A percentile compares a stretch with the other conserved stretches of the same genome.
phyloP scores from a whole-genome alignment of 495 filamentous ascomycete species.

The Aspergillus saccharolyticus region DNA sequence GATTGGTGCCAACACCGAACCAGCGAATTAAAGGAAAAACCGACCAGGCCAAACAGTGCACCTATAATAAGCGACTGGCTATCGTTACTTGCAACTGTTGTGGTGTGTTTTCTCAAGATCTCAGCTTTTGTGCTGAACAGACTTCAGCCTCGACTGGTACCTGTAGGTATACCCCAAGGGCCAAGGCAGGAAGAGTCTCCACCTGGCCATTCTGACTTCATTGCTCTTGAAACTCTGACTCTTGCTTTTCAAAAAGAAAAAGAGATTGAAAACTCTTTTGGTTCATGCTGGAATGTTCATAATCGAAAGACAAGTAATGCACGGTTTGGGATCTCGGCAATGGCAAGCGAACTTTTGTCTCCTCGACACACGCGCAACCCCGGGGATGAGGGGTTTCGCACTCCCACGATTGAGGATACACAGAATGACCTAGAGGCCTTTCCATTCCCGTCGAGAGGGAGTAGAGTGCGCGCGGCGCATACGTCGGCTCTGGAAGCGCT shows the following conservation, averaged over 20 bases:
- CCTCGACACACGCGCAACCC: slow-evolving; percentile 38
- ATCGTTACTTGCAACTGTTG: background rate
- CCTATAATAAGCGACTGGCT: background rate
- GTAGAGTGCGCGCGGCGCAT: slow-evolving; percentile 26
- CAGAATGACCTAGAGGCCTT: slow-evolving; percentile 22
- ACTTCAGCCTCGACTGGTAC: background rate
- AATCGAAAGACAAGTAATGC: background rate
- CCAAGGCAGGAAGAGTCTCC: background rate
- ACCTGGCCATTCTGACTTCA: background rate
- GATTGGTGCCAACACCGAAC: background rate
- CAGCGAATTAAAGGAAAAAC: background rate
- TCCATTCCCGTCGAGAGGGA: slow-evolving; percentile 8
- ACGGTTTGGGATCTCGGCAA: slow-evolving; percentile 6
- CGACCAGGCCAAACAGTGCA: background rate
- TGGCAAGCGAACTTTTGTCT: slow-evolving; percentile 23
- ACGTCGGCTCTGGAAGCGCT: slow-evolving; percentile 30
- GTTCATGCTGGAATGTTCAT: background rate
- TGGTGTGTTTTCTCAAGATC: background rate
- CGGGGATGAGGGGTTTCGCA: slow-evolving; percentile 46
- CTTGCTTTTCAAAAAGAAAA: background rate
- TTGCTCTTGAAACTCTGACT: background rate
- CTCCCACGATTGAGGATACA: slow-evolving; percentile 47
- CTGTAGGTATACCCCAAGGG: background rate
- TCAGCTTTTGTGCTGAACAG: background rate
- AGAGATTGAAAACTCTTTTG: background rate